Conservation (phyloP, 352 stramenopile species). For the Phytophthora pistaciae region DNA sequence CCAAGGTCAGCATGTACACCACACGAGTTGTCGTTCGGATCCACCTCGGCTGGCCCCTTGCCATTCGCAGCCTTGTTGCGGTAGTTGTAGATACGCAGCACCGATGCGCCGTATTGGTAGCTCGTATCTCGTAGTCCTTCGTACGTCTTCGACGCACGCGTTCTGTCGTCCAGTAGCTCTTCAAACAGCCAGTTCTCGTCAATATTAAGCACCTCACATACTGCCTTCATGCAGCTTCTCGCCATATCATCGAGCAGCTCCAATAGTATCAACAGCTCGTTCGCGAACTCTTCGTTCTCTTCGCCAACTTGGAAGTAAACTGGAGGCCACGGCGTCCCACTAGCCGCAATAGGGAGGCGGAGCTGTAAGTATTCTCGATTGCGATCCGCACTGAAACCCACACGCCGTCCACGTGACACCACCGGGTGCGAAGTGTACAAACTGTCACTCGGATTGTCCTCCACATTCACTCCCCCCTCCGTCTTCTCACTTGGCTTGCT, state of each 20-base stretch:
- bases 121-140: conserved; percentile 47
- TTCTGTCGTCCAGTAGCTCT: conserved; percentile 72
- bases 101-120: conserved; percentile 82
- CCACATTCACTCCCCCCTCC: not conserved
- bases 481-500: conserved; percentile 10
- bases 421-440: conserved; percentile 43
- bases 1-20: conserved; percentile 83
- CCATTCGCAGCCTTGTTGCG: conserved; percentile 65
- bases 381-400: conserved; percentile 76
- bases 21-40: conserved; percentile 74
- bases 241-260: conserved; percentile 71
- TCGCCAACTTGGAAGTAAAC: conserved; percentile 65
- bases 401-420: conserved; percentile 73
- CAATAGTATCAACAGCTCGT: conserved; percentile 64
- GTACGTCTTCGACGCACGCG: conserved; percentile 35
- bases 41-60: conserved; percentile 17
- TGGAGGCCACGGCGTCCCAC: conserved; percentile 82
- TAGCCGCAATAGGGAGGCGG: conserved; percentile 64
- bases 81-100: conserved; percentile 89
- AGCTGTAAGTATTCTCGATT: conserved; percentile 87
- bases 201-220: conserved; percentile 78
- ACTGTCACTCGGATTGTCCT: conserved; percentile 21
- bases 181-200: conserved; percentile 70
- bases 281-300: conserved; percentile 55
- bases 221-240: conserved; percentile 79